A percentile compares a stretch with the other conserved stretches of the same genome.
phyloP scores from a whole-genome alignment of 129 eudicot genomes.

The Dittrichia graveolens region DNA sequence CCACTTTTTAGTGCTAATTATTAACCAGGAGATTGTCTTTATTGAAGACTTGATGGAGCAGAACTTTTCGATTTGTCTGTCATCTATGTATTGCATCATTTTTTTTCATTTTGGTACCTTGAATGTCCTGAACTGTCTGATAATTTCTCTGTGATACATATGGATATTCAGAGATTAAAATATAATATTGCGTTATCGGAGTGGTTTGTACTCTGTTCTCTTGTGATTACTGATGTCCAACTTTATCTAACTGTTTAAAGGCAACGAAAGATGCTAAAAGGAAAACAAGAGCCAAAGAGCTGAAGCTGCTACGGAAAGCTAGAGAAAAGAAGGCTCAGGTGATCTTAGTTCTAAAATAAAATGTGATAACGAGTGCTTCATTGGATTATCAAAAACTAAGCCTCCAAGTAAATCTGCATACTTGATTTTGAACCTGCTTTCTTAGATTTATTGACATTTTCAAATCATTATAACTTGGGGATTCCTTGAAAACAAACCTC shows the following conservation, averaged over 20 bases:
- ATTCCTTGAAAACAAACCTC: background rate
- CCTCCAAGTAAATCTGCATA: background rate
- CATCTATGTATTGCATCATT: slow-evolving; percentile 1
- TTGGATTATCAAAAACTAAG: background rate
- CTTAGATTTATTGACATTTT: background rate
- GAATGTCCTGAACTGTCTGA: background rate
- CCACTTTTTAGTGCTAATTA: too few species aligned
- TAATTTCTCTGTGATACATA: background rate
- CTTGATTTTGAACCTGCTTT: background rate
- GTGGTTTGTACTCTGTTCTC: background rate
- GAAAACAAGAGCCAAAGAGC: slow-evolving; percentile 81
- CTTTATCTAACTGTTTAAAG: slow-evolving; percentile 35
- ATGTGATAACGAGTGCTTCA: background rate
- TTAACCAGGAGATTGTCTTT: too few species aligned
- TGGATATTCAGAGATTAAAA: background rate
- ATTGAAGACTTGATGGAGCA: too few species aligned
- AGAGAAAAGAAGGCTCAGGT: slow-evolving; percentile 82
- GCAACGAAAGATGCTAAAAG: slow-evolving; percentile 84
- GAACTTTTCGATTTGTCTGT: background rate
- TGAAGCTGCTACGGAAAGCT: slow-evolving; percentile 67
- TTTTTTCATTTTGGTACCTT: background rate
- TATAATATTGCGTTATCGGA: background rate
- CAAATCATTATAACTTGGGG: background rate
- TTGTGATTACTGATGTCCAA: slow-evolving; percentile 10
- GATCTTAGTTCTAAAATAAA: slow-evolving; percentile 6